Conservation (phyloP, 208 protist species). For the Naegleria gruberi region DNA sequence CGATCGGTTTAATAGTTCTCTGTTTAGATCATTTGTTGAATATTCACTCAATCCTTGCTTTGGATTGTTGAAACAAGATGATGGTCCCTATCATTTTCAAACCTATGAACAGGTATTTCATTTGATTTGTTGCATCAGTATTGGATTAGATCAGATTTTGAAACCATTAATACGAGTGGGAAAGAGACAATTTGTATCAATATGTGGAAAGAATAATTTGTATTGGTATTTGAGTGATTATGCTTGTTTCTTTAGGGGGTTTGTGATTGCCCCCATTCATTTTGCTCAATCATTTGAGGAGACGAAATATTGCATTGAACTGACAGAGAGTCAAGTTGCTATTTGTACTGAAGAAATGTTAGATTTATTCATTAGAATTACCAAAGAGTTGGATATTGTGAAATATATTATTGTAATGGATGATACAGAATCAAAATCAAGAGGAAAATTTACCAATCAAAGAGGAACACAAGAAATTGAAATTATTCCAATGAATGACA, state of each 20-base stretch:
- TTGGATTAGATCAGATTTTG: not conserved
- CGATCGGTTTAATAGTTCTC: not conserved
- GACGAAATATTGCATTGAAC: not conserved
- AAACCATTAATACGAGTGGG: no score
- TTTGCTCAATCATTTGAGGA: not conserved
- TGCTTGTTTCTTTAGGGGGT: not conserved
- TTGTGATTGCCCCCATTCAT: not conserved
- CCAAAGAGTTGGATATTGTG: not conserved
- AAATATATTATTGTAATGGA: slow-evolving; percentile 10
- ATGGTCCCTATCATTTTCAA: not conserved
- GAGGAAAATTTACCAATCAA: no score
- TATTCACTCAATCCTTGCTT: not conserved
- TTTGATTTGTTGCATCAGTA: not conserved
- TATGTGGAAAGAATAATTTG: not conserved
- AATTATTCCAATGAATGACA: not conserved
- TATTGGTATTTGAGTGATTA: not conserved
- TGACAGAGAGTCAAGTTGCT: not conserved
- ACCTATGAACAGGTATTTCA: not conserved
- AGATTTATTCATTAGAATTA: not conserved
- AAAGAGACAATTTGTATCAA: not conserved
- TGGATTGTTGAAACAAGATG: not conserved
- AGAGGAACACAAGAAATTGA: not conserved
- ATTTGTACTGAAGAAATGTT: not conserved
- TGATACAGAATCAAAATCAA: not conserved
- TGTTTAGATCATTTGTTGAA: not conserved